These are phyloP conservation scores for Retiboletus flavoniger DNA, from an alignment of 1,284 basidiomycete species.

Conservation along the genomic window DNA sequence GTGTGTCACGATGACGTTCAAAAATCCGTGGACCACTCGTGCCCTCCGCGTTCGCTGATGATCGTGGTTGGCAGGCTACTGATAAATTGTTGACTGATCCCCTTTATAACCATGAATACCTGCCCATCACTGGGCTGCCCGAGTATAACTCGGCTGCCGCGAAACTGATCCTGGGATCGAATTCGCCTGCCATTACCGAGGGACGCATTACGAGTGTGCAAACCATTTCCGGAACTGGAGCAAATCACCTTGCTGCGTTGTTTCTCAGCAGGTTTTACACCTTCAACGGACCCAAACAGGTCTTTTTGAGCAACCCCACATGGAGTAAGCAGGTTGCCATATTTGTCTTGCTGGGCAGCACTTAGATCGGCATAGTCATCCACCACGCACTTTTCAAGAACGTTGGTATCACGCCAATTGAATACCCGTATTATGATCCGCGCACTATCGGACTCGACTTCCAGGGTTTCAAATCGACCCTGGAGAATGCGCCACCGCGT, in stretches of 20 bases:
- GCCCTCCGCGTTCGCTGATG: neutral
- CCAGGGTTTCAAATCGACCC: slow-evolving; percentile 64
- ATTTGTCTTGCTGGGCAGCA: neutral
- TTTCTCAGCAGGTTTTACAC: slow-evolving; percentile 87
- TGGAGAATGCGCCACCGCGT: slow-evolving; percentile 64
- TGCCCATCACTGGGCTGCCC: slow-evolving; percentile 86
- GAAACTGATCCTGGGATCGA: slow-evolving; percentile 75
- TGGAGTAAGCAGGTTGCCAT: slow-evolving; percentile 62
- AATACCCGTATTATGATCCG: slow-evolving; percentile 91
- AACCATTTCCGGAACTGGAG: slow-evolving; percentile 95
- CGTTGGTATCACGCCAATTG: slow-evolving; percentile 75
- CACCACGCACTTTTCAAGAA: slow-evolving; percentile 89
- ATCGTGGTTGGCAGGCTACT: slow-evolving; percentile 58
- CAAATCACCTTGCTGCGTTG: slow-evolving; percentile 87
- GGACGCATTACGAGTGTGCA: slow-evolving; percentile 76
- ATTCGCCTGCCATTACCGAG: slow-evolving; percentile 74
- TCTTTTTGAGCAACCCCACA: slow-evolving; percentile 80
- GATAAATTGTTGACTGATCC: slow-evolving; percentile 69
- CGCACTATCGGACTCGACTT: slow-evolving; percentile 89
- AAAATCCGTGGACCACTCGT: neutral
- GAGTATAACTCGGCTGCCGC: slow-evolving; percentile 80
- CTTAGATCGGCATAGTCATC: slow-evolving; percentile 58
- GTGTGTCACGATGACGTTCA: slow-evolving; percentile 41
- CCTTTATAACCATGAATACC: slow-evolving; percentile 88
- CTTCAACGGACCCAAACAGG: slow-evolving; percentile 63